phyloP scores from a whole-genome alignment of 2,329 filamentous ascomycete species.

The Tolypocladium capitatum region DNA sequence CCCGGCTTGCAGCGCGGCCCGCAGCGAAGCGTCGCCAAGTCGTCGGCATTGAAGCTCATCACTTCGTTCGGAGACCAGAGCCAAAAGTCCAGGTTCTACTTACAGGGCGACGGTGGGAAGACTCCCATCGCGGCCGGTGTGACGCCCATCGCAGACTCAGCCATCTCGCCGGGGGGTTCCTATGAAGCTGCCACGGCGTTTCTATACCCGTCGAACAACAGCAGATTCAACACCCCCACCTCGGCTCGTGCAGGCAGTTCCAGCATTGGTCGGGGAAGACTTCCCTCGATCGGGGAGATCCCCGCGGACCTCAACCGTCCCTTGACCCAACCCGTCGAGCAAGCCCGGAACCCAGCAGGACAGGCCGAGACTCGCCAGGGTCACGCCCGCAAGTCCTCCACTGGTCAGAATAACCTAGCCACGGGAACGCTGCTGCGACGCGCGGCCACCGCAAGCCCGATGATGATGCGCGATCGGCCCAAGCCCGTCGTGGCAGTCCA shows the following conservation, averaged over 20 bases:
- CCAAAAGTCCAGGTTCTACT: slow-evolving; percentile 52
- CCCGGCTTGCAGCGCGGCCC: slow-evolving; percentile 48
- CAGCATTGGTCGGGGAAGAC: slow-evolving; percentile 47
- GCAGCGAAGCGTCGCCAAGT: slow-evolving; percentile 57
- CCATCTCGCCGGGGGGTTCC: slow-evolving; percentile 43
- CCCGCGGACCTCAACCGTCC: slow-evolving; percentile 19
- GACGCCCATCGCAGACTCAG: slow-evolving; percentile 77
- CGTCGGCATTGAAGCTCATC: slow-evolving; percentile 77
- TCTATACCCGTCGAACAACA: slow-evolving; percentile 51
- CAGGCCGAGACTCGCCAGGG: slow-evolving; percentile 13
- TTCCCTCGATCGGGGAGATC: slow-evolving; percentile 63
- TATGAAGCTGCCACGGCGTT: slow-evolving; percentile 55
- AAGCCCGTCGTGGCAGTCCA: slow-evolving; percentile 18
- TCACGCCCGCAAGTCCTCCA: slow-evolving; percentile 23
- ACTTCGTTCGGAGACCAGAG: slow-evolving; percentile 65
- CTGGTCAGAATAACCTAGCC: slow-evolving; percentile 28
- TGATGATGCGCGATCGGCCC: slow-evolving; percentile 42
- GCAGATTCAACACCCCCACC: slow-evolving; percentile 55
- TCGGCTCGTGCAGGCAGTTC: slow-evolving; percentile 47
- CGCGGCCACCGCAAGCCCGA: slow-evolving; percentile 54
- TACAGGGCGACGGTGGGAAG: slow-evolving; percentile 38
- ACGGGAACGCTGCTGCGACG: slow-evolving; percentile 40
- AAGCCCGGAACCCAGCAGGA: slow-evolving; percentile 11
- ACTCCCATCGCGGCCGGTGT: slow-evolving; percentile 74
- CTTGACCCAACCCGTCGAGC: slow-evolving; percentile 13